phyloP scores from a whole-genome alignment of 495 filamentous ascomycete genomes.

The Chaetomium cochliodes region DNA sequence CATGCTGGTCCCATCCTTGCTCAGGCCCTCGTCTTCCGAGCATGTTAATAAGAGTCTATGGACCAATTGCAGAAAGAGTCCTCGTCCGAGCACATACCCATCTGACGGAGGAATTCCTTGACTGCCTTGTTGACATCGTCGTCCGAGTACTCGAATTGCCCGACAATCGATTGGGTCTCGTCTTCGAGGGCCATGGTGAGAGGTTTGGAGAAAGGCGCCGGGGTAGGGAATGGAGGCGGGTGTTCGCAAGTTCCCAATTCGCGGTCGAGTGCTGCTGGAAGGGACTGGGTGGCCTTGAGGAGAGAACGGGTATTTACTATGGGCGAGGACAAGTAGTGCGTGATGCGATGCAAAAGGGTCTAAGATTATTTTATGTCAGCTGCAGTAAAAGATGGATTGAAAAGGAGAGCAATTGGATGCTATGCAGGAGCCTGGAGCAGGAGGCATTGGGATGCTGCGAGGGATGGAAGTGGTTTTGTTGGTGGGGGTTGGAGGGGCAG shows the following conservation, averaged over 20 bases:
- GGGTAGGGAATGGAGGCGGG: constrained; percentile 48
- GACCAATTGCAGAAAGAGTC: neutral
- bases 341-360: neutral
- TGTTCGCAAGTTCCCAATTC: constrained; percentile 43
- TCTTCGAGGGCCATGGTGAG: constrained; percentile 61
- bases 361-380: neutral
- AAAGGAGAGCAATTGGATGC: neutral
- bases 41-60: neutral
- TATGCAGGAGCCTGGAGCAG: neutral
- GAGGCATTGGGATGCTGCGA: neutral
- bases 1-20: constrained; percentile 73
- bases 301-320: neutral
- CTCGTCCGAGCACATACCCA: constrained; percentile 56
- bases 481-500: constrained; percentile 17
- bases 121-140: constrained; percentile 77
- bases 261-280: constrained; percentile 7
- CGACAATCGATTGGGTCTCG: constrained; percentile 73
- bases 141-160: constrained; percentile 81
- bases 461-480: constrained; percentile 3
- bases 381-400: neutral
- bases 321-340: neutral
- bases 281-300: neutral
- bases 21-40: constrained; percentile 68
- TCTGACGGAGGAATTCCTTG: constrained; percentile 79
- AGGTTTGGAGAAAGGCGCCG: constrained; percentile 46